Percentiles rank a stretch among this genome's conserved stretches.
Conservation (phyloP, 78 protist species). For the Pigoraptor vietnamica region DNA sequence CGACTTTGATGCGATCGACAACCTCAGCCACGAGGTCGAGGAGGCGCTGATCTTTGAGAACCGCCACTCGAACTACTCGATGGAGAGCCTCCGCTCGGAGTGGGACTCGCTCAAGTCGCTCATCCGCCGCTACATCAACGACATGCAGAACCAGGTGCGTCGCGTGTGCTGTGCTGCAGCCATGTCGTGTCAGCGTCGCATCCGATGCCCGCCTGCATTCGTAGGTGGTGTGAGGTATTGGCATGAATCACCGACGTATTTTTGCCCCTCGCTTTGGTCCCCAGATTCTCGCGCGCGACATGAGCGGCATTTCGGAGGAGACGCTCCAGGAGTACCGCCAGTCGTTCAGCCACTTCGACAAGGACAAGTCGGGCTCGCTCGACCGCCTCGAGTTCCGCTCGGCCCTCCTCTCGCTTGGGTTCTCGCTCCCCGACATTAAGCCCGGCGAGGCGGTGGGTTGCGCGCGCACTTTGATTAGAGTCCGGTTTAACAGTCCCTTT, state of each 20-base stretch:
- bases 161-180: no score
- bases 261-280: neutral
- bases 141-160: conserved; percentile 12
- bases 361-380: conserved; percentile 14
- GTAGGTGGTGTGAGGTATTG: no score
- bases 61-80: conserved; percentile 22
- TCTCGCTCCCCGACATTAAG: conserved; percentile 1
- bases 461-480: neutral
- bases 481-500: no score
- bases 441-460: neutral
- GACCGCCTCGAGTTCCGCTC: conserved; percentile 28
- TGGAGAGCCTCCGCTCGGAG: neutral
- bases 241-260: no score
- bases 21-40: neutral
- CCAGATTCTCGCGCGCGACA: conserved; percentile 28
- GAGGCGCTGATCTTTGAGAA: neutral
- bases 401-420: conserved; percentile 17
- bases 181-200: no score
- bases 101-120: neutral
- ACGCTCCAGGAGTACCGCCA: conserved; percentile 25
- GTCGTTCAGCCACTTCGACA: conserved; percentile 30
- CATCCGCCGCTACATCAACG: neutral
- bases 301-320: conserved; percentile 26
- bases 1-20: neutral
- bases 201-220: no score